phyloP scores from a whole-genome alignment of 441 rosid genomes.

The Pelargonium cotyledonis region DNA sequence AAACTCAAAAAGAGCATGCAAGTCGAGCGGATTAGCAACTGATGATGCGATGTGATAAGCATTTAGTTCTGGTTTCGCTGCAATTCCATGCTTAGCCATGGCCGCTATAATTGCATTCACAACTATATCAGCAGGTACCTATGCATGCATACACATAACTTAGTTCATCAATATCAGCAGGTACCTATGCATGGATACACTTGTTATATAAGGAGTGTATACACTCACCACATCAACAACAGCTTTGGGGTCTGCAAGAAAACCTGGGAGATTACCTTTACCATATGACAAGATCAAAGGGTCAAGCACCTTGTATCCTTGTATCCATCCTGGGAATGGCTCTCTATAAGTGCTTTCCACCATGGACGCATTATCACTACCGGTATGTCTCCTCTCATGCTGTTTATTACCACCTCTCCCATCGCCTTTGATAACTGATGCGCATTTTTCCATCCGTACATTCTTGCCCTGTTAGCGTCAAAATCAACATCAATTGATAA shows the following conservation, averaged over 20 bases:
- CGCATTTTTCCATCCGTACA: slow-evolving; percentile 32
- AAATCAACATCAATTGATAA: not conserved
- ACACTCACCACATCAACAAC: slow-evolving; percentile 22
- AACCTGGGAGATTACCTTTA: slow-evolving; percentile 28
- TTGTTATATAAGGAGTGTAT: not conserved
- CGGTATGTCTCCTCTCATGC: slow-evolving; percentile 22
- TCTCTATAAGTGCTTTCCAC: slow-evolving; percentile 30
- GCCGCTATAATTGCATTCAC: slow-evolving; percentile 19
- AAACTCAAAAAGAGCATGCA: not conserved
- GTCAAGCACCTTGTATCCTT: slow-evolving; percentile 32
- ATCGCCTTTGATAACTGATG: slow-evolving; percentile 40
- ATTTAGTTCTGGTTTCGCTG: not conserved
- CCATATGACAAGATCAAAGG: slow-evolving; percentile 28
- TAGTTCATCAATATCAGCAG: too few species aligned
- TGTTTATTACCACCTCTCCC: slow-evolving; percentile 32
- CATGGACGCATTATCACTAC: slow-evolving; percentile 30
- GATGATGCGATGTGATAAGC: slow-evolving; percentile 24
- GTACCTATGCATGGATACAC: too few species aligned
- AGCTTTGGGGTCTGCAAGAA: slow-evolving; percentile 23
- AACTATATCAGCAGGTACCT: slow-evolving; percentile 27
- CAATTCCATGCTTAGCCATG: slow-evolving; percentile 19
- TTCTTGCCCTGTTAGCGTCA: slow-evolving; percentile 23
- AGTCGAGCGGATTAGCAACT: slow-evolving; percentile 11
- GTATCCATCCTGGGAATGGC: slow-evolving; percentile 46
- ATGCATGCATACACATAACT: not conserved